These are phyloP conservation scores for Stenogyne calaminthoides DNA, from an alignment of 305 asterid genomes.

Conservation along the genomic window DNA sequence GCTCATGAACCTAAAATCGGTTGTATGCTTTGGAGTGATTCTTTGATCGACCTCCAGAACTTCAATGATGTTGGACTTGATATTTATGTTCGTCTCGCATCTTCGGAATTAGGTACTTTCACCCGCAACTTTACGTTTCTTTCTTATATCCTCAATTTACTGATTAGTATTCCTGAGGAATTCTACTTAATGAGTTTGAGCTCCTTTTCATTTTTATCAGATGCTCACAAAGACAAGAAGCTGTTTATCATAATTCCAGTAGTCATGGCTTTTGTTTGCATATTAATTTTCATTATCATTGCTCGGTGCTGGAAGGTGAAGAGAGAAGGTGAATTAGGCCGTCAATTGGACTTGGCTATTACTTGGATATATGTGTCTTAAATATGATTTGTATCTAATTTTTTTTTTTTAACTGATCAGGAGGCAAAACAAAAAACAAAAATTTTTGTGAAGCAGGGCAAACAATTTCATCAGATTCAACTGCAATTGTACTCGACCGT, in stretches of 20 bases:
- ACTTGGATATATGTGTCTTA: no score
- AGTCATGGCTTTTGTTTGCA: conserved; percentile 24
- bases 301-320: conserved; percentile 37
- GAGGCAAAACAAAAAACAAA: conserved; percentile 1
- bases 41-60: conserved; percentile 46
- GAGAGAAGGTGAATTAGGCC: conserved; percentile 40
- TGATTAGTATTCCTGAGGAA: no score
- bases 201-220: conserved; percentile 16
- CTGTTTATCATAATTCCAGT: conserved; percentile 38
- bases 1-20: conserved; percentile 37
- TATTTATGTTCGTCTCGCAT: conserved; percentile 52
- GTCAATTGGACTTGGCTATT: no score
- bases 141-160: no score
- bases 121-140: no score
- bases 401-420: no score
- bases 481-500: conserved; percentile 32
- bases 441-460: conserved; percentile 24
- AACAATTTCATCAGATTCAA: conserved; percentile 29
- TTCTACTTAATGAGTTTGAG: background rate
- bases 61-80: conserved; percentile 44
- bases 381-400: no score
- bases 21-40: conserved; percentile 51
- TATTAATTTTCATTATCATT: conserved; percentile 27
- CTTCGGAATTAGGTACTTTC: conserved; percentile 55
- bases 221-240: conserved; percentile 32